These are phyloP conservation scores for Apophysomyces sp. DNA, from an alignment of 371 early-diverging fungal genomes.

Conservation along the genomic window DNA sequence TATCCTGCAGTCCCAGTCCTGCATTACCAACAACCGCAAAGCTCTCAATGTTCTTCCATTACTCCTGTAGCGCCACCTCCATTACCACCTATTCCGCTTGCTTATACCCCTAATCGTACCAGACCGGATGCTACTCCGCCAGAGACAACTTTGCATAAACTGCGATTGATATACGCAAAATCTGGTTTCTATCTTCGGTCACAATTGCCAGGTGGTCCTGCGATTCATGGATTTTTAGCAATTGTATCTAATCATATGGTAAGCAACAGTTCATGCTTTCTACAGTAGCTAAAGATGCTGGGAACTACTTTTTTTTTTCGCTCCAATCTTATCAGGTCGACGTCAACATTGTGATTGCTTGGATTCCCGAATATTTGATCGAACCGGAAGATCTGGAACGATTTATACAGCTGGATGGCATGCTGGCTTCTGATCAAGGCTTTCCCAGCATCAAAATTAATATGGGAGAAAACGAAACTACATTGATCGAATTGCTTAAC, in stretches of 20 bases:
- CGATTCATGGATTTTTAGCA: constrained; percentile 34
- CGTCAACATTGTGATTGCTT: constrained; percentile 20
- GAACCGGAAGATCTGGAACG: constrained; percentile 23
- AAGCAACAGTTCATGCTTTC: background rate
- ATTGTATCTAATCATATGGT: constrained; percentile 9
- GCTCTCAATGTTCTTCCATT: background rate
- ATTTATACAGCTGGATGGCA: constrained; percentile 33
- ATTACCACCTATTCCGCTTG: constrained; percentile 6
- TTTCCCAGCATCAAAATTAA: constrained; percentile 26
- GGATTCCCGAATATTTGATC: constrained; percentile 45
- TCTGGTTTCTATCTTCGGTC: constrained; percentile 35
- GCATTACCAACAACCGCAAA: background rate
- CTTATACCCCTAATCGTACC: background rate
- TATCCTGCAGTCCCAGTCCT: background rate
- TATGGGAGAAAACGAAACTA: constrained; percentile 21
- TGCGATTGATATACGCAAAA: constrained; percentile 40
- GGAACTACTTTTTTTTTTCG: too few relatives aligned
- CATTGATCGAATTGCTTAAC: constrained; percentile 18
- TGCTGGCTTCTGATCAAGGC: constrained; percentile 26
- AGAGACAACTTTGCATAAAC: constrained; percentile 2
- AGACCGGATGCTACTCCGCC: background rate
- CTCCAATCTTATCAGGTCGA: constrained; percentile 17
- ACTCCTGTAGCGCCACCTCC: background rate
- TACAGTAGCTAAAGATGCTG: too few relatives aligned
- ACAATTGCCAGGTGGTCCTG: constrained; percentile 1